Conservation (phyloP, 73 alveolate genomes). For the Diophrys appendiculata region DNA sequence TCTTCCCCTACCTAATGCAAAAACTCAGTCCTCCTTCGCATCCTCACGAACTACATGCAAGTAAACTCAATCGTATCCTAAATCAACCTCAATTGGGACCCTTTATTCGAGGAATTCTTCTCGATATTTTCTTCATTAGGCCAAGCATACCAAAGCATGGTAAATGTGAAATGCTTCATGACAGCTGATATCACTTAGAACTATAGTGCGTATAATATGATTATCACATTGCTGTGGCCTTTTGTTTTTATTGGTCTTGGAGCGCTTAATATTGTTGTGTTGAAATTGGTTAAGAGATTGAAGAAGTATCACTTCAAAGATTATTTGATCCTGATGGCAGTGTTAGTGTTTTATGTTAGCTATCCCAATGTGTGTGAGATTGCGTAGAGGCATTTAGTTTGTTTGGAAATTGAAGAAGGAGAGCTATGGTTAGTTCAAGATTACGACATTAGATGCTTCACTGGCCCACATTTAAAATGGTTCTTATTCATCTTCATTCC, state of each 20-base stretch:
- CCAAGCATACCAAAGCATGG: slow-evolving; percentile 14
- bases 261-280: not conserved
- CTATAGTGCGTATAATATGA: too few relatives aligned
- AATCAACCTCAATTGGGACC: slow-evolving; percentile 52
- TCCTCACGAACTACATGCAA: slow-evolving; percentile 61
- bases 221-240: not conserved
- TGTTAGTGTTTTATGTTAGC: too few relatives aligned
- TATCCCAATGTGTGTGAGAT: not conserved
- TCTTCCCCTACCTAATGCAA: not conserved
- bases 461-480: not conserved
- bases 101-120: slow-evolving; percentile 13
- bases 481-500: not conserved
- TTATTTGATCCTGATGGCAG: not conserved
- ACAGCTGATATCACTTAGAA: not conserved
- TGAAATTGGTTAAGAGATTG: not conserved
- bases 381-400: not conserved
- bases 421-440: not conserved
- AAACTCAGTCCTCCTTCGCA: slow-evolving; percentile 39
- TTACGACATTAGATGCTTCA: not conserved
- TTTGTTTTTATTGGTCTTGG: not conserved
- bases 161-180: not conserved
- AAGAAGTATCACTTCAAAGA: not conserved
- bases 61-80: slow-evolving; percentile 32
- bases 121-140: slow-evolving; percentile 15
- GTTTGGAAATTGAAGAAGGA: not conserved